A percentile compares a stretch with the other conserved stretches of the same genome.
Evolutionary conservation across 2,329 filamentous ascomycete species (phyloP).

Genomic region (Aureobasidium sp.): DNA sequence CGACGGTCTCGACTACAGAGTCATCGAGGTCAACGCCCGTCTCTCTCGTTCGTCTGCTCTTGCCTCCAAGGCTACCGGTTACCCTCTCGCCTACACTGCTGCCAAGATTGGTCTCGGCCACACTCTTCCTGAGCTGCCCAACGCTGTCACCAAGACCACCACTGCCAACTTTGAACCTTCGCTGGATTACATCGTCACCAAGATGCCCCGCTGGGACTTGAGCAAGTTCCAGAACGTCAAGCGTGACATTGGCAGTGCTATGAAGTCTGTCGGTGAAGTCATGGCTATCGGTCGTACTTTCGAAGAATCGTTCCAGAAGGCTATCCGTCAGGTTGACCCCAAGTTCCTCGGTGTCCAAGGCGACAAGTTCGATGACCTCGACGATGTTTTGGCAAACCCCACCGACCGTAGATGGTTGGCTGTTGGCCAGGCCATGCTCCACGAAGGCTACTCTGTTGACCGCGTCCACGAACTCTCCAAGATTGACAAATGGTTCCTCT

Average conservation of each 20-base stretch:
- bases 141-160: conserved; percentile 96
- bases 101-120: conserved; percentile 97
- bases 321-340: conserved; percentile 93
- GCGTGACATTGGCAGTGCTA: conserved; percentile 91
- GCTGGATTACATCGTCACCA: conserved; percentile 95
- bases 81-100: conserved; percentile 92
- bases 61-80: conserved; percentile 95
- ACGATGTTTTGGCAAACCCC: conserved; percentile 81
- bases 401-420: conserved; percentile 96
- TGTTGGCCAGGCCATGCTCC: conserved; percentile 94
- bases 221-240: conserved; percentile 99
- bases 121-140: conserved; percentile 88
- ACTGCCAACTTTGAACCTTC: conserved; percentile 98
- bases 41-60: conserved; percentile 93
- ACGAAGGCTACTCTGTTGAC: conserved; percentile 92
- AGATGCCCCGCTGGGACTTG: conserved; percentile 97
- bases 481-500: conserved; percentile 98
- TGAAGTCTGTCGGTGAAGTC: conserved; percentile 98
- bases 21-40: conserved; percentile 98
- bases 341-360: conserved; percentile 88
- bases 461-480: conserved; percentile 88
- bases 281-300: conserved; percentile 99
- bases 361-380: conserved; percentile 86
- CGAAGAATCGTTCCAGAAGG: conserved; percentile 98
- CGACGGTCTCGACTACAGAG: conserved; percentile 92